phyloP scores from a whole-genome alignment of 768 basidiomycete species.

The Chalciporus pseudorubinellus region DNA sequence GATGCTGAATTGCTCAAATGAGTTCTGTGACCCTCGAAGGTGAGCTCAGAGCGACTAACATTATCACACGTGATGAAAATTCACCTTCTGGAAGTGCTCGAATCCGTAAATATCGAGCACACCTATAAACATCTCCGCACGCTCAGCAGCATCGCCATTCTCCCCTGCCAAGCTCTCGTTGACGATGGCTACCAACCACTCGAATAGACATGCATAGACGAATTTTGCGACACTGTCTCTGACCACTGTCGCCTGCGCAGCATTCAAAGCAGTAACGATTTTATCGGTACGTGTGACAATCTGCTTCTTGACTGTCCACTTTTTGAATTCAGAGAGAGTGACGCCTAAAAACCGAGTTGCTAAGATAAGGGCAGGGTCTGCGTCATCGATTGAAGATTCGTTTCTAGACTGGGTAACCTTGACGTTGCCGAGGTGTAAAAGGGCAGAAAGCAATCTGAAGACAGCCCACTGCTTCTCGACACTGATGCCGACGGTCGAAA shows the following conservation, averaged over 20 bases:
- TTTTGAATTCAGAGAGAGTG: slow-evolving; percentile 90
- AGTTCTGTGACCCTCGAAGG: slow-evolving; percentile 50
- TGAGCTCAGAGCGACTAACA: slow-evolving; percentile 5
- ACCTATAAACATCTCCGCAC: slow-evolving; percentile 98
- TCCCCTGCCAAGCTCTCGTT: slow-evolving; percentile 98
- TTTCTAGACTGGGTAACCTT: slow-evolving; percentile 78
- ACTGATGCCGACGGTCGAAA: slow-evolving; percentile 96
- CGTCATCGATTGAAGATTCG: slow-evolving; percentile 82
- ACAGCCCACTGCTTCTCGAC: slow-evolving; percentile 99
- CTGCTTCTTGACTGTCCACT: slow-evolving; percentile 98
- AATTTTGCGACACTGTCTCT: slow-evolving; percentile 97
- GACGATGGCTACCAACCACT: slow-evolving; percentile 96
- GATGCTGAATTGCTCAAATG: slow-evolving; percentile 98
- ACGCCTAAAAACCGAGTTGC: slow-evolving; percentile 91
- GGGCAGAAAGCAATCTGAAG: slow-evolving; percentile 87
- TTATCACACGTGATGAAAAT: not conserved
- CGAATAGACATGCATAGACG: slow-evolving; percentile 97
- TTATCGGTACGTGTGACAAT: slow-evolving; percentile 93
- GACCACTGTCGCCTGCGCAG: slow-evolving; percentile 88
- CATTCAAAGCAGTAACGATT: slow-evolving; percentile 85
- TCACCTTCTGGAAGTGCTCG: slow-evolving; percentile 93
- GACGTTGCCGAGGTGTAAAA: slow-evolving; percentile 98
- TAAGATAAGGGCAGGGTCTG: slow-evolving; percentile 73
- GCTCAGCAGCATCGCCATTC: slow-evolving; percentile 82
- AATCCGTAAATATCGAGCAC: slow-evolving; percentile 98